A percentile compares a stretch with the other conserved stretches of the same genome.
phyloP scores from a whole-genome alignment of 345 rosid genomes.

The Excoecaria agallocha region DNA sequence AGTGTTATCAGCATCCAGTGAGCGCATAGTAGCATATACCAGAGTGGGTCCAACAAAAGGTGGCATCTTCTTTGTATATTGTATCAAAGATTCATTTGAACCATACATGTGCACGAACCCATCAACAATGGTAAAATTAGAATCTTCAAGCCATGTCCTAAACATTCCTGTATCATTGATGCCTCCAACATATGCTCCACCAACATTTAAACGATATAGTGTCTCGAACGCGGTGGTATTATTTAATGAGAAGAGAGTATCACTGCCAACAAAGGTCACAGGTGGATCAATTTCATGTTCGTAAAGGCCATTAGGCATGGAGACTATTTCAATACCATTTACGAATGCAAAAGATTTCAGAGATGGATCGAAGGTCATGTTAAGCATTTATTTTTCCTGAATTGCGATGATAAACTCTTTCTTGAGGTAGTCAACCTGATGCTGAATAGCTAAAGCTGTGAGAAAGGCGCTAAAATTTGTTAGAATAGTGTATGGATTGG shows the following conservation, averaged over 20 bases:
- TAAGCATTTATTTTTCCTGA: not conserved
- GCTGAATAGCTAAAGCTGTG: not conserved
- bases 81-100: not conserved
- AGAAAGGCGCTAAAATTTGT: conserved; percentile 18
- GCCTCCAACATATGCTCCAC: not conserved
- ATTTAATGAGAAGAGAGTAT: not conserved
- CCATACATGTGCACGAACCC: not conserved
- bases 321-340: conserved; percentile 6
- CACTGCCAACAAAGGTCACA: not conserved
- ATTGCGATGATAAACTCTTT: not conserved
- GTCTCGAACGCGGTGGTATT: conserved; percentile 25
- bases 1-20: not conserved
- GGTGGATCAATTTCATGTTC: not conserved
- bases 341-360: not conserved
- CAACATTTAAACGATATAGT: not conserved
- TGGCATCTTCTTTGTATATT: not conserved
- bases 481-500: conserved; percentile 8
- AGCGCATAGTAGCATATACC: no score
- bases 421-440: not conserved
- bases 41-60: not conserved
- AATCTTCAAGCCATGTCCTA: not conserved
- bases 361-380: not conserved
- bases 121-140: not conserved
- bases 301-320: conserved; percentile 1
- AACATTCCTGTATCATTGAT: not conserved